Percentiles rank a stretch among this genome's conserved stretches.
Conservation (phyloP, 331 rosid genomes). For the Rhamnella rubrinervis region DNA sequence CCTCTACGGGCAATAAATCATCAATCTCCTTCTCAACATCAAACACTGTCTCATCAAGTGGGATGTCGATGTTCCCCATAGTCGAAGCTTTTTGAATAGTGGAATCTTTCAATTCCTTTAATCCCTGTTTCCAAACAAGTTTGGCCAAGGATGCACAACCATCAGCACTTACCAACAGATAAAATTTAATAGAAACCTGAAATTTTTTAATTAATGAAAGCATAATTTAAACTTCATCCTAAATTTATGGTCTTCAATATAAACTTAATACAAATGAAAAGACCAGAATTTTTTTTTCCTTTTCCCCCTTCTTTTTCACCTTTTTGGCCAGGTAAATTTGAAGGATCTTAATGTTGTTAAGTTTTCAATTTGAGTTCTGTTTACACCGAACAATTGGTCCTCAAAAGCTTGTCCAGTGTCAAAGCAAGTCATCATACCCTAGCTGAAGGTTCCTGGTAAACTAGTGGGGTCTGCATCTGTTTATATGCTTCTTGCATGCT, state of each 20-base stretch:
- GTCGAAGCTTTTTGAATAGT: conserved; percentile 57
- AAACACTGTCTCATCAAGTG: conserved; percentile 60
- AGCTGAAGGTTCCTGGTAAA: conserved; percentile 50
- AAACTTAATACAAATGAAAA: too few relatives aligned
- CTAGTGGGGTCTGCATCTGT: conserved; percentile 69
- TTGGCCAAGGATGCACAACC: conserved; percentile 11
- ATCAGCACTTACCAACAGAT: background rate
- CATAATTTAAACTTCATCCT: too few relatives aligned
- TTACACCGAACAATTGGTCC: background rate
- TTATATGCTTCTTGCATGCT: conserved; percentile 72
- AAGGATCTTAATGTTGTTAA: too few relatives aligned
- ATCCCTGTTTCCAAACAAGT: conserved; percentile 39
- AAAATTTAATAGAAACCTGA: background rate
- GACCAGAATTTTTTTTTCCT: too few relatives aligned
- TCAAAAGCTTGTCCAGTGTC: too few relatives aligned
- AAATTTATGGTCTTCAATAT: too few relatives aligned
- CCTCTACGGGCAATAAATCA: conserved; percentile 70
- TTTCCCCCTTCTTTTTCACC: too few relatives aligned
- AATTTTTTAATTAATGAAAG: background rate
- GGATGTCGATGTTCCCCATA: conserved; percentile 37
- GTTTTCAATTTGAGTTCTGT: background rate
- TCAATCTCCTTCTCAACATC: conserved; percentile 72
- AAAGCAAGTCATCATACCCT: conserved; percentile 35
- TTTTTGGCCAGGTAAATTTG: background rate
- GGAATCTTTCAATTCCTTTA: conserved; percentile 60